Conservation (phyloP, 108 stramenopile species). For the Fragilaria radians region DNA sequence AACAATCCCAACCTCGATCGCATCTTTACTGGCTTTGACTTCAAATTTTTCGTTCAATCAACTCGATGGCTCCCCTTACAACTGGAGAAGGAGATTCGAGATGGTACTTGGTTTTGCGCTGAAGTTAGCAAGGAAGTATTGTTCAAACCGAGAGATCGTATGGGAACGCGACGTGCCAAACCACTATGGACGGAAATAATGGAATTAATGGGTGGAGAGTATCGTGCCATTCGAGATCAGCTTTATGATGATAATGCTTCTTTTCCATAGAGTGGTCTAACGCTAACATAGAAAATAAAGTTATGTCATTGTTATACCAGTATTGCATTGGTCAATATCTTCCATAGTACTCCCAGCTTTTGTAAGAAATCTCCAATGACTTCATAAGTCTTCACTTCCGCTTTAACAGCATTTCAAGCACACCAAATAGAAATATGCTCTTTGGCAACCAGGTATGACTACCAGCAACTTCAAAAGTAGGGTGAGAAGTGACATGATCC, state of each 20-base stretch:
- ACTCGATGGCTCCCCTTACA: conserved; percentile 56
- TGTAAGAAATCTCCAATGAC: no score
- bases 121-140: conserved; percentile 52
- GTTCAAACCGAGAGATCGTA: conserved; percentile 65
- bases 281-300: background rate
- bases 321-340: background rate
- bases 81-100: conserved; percentile 51
- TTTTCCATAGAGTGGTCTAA: no score
- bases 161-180: conserved; percentile 71
- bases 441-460: no score
- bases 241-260: conserved; percentile 62
- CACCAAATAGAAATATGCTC: no score
- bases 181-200: conserved; percentile 85
- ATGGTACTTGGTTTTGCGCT: conserved; percentile 52
- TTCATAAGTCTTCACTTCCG: no score
- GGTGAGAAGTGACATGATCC: no score
- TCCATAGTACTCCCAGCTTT: background rate
- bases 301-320: background rate
- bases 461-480: no score
- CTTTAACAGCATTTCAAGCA: no score
- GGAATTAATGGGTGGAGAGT: conserved; percentile 72
- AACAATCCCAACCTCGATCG: conserved; percentile 38
- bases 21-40: conserved; percentile 70
- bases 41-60: conserved; percentile 81
- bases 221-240: conserved; percentile 39